Base-by-base conservation (phyloP, 495 filamentous ascomycete genomes). In the Venustampulla echinocandica region DNA sequence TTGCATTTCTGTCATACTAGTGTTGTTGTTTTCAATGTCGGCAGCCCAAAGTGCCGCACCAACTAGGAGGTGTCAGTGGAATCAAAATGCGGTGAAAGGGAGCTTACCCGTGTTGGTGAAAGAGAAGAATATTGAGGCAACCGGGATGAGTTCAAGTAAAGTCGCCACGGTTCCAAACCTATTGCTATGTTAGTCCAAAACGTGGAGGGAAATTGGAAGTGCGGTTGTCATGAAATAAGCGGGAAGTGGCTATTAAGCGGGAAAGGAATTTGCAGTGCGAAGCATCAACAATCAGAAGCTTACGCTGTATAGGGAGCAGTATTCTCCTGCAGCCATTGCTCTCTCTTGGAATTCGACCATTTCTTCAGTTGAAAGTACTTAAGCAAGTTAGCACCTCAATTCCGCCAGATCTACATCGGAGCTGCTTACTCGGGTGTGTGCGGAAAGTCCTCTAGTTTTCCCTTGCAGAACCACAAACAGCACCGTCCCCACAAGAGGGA, bases 11-110 rank as follows among this genome's bases (percentile, higher is more conserved):
- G 61, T 60, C 70, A 71, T 71, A 37, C 59, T 42, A 22, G 56
- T 67, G 35, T 67, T 69, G 50, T 68, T 74, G 48, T 75, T 71
- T 65, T 97, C 92, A 44, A 96, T 75, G 67, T 96, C 90, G 5
- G 87, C 82, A 17, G 92, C 90, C 88, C 88, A 98, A 21, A 98
- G 69, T 15, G 89, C 92, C 19, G 92, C 92, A 0, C 90, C 92
- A 40, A 90, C 70, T 69, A 34, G 44, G 10, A 42, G 11, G 10
- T 14, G 27, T 17, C 11, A 22, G 19, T 21, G 11, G 20, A 21
- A 15, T 33, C 18, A 27, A 40, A 22, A 19, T 25, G 24, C 3
- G 10, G 19, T 17, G 14, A 18, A 6, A 17, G 3, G 4, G 10
- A 13, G 18, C 69, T 52, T 65, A 70, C 74, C 86, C 9, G 85